phyloP scores from a whole-genome alignment of 169 alveolate species.

The Cryptosporidium canis region DNA sequence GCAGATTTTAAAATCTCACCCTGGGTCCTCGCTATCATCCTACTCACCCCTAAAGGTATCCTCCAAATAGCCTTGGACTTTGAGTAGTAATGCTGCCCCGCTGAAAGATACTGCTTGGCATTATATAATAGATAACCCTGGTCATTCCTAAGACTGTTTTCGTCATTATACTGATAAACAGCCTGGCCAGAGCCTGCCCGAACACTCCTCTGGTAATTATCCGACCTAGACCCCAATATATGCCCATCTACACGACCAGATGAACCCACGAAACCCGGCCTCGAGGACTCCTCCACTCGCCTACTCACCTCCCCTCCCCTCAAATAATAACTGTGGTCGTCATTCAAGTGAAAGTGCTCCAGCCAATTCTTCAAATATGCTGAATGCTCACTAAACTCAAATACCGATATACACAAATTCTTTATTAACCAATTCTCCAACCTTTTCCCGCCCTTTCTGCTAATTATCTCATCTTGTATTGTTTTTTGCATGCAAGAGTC shows the following conservation, averaged over 20 bases:
- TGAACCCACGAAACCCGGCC: background rate
- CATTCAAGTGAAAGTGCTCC: constrained; percentile 31
- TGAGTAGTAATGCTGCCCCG: constrained; percentile 37
- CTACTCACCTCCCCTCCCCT: no score
- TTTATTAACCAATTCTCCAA: constrained; percentile 30
- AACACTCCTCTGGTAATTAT: background rate
- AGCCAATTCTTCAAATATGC: constrained; percentile 49
- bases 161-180: background rate
- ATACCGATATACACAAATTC: constrained; percentile 60
- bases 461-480: constrained; percentile 1
- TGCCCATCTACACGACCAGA: background rate
- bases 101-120: constrained; percentile 58
- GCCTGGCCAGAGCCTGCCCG: background rate
- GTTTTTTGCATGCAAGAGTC: constrained; percentile 46
- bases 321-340: background rate
- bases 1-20: background rate
- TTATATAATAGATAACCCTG: constrained; percentile 50
- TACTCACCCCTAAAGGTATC: background rate
- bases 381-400: constrained; percentile 46
- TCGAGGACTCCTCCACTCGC: no score
- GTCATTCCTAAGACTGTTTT: background rate
- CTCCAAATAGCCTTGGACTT: constrained; percentile 36
- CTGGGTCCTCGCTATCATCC: background rate
- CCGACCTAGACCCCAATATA: background rate
- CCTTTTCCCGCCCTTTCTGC: background rate